Percentiles rank a stretch among this genome's conserved stretches.
Conservation (phyloP, 179 eudicot species). For the Pouteria campechiana region DNA sequence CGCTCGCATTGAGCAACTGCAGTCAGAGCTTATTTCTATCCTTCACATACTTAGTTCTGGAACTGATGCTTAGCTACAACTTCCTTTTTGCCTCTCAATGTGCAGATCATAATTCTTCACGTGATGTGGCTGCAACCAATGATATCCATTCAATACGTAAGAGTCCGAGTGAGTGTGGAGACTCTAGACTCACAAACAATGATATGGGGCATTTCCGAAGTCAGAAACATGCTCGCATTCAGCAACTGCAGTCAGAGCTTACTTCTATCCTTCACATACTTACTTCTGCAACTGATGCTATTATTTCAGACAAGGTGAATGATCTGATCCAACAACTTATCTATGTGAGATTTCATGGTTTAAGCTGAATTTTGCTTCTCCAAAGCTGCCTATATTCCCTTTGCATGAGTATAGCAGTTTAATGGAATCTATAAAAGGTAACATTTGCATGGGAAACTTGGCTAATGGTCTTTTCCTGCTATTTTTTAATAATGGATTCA, state of each 20-base stretch:
- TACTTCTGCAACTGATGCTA: conserved; percentile 29
- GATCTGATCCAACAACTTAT: too few relatives aligned
- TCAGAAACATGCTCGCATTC: conserved; percentile 48
- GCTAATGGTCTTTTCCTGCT: too few relatives aligned
- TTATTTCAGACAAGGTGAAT: conserved; percentile 29
- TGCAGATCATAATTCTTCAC: background rate
- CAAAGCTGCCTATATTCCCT: too few relatives aligned
- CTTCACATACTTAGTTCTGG: conserved; percentile 45
- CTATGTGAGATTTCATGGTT: too few relatives aligned
- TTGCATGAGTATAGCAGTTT: too few relatives aligned
- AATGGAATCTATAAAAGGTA: too few relatives aligned
- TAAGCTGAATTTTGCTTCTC: too few relatives aligned
- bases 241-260: conserved; percentile 59
- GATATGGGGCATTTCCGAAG: conserved; percentile 11
- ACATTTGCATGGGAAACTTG: too few relatives aligned
- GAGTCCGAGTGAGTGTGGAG: conserved; percentile 14
- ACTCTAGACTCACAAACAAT: conserved; percentile 10
- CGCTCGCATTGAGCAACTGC: conserved; percentile 56
- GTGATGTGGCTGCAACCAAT: conserved; percentile 9
- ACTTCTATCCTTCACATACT: conserved; percentile 41
- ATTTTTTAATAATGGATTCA: too few relatives aligned
- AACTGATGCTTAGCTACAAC: conserved; percentile 13
- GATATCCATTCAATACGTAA: conserved; percentile 10
- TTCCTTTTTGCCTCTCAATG: background rate
- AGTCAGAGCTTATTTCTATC: conserved; percentile 55